Evolutionary conservation across 345 rosid species (phyloP), one percentile per base, ranked within the genome.

Genomic region (Psidium friedrichsthalianum): DNA sequence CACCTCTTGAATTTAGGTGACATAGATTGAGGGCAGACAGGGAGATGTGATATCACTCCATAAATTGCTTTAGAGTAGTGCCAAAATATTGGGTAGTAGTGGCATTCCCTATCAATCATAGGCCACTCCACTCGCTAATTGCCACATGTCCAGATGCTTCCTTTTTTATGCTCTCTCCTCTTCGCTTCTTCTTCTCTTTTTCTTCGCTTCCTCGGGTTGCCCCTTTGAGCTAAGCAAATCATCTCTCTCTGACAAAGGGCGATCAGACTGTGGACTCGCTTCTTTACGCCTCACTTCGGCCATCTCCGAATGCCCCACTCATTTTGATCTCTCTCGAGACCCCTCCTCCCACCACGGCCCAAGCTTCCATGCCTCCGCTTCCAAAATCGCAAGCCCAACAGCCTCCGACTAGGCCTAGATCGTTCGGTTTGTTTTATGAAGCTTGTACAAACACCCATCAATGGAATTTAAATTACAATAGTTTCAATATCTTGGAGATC

Each of bases 331-430:
- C 56, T 61, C 25, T 61, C 74, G 15, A 27, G 20, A 27, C 15
- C 40, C 1, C 1, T 61, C 74, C 42, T 61, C 42, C 32, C 83
- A 74, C 84, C 87, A 9, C 14, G 56, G n/a, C 59, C 83, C 74
- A 3, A 86, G 83, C 78, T 69, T 82, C 90, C 87, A 89, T 69
- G 82, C 90, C 25, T 86, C 94, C 6, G 89, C 92, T 84, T 80
- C 90, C 4, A 84, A 83, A 85, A 56, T 78, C 0, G 82, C 88
- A 32, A 90, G 69, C 6, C 90, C 91, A 44, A 87, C 87, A 3
- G 82, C 89, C 14, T 88, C 94, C 8, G 90, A 88, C 18, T 52
- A 84, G n/a, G 86, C 91, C 22, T 18, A 58, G 42, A 88, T 93
- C 86, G 87, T 84, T n/a, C 90, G 88, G 47, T 89, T 88, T 11